Conservation (phyloP, 139 green algal species). For the Chlamydomonas sp. region DNA sequence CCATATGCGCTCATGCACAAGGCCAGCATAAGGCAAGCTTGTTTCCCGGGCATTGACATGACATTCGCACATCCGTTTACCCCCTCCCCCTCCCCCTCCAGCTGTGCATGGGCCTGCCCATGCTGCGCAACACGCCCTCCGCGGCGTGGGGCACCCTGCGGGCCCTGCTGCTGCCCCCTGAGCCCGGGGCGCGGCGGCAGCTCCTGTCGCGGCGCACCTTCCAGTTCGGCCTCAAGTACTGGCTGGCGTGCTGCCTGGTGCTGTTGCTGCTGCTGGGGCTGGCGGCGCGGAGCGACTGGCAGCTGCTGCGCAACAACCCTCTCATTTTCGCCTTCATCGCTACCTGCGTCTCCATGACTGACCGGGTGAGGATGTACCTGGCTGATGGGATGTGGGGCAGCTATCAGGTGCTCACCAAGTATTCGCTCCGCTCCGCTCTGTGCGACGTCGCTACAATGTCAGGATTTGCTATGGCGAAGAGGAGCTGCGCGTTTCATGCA, state of each 20-base stretch:
- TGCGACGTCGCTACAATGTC: no score
- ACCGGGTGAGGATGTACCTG: background rate
- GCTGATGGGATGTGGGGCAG: no score
- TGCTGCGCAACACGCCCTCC: background rate
- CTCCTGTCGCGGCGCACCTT: background rate
- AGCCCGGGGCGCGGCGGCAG: background rate
- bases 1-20: no score
- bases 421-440: no score
- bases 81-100: background rate
- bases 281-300: background rate
- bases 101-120: background rate
- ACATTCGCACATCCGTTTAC: background rate
- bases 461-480: no score
- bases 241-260: background rate
- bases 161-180: background rate
- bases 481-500: no score
- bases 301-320: background rate
- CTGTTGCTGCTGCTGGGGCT: conserved; percentile 11
- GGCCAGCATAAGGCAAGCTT: background rate
- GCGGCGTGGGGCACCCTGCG: background rate
- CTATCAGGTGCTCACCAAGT: no score
- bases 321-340: conserved; percentile 13
- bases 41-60: background rate
- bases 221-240: conserved; percentile 28
- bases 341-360: conserved; percentile 17